These are phyloP conservation scores for Sporothrix protearum DNA, from an alignment of 2,329 filamentous ascomycete genomes.

Conservation along the genomic window DNA sequence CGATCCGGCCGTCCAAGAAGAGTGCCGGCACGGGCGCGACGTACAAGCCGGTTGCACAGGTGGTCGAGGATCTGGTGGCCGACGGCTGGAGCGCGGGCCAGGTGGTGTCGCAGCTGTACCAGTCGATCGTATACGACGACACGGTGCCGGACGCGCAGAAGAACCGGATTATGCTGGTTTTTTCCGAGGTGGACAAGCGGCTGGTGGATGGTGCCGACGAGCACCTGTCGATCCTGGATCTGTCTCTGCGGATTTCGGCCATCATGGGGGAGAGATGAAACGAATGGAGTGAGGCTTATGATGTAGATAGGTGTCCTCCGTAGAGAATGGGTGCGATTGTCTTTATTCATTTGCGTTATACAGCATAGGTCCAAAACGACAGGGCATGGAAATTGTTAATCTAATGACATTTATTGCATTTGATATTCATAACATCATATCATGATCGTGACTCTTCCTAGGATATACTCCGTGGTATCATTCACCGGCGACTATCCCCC, in stretches of 20 bases:
- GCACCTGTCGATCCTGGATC: slow-evolving; percentile 83
- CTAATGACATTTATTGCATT: not conserved
- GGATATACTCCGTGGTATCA: not conserved
- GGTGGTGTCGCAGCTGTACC: slow-evolving; percentile 76
- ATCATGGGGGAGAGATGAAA: slow-evolving; percentile 54
- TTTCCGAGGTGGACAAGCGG: slow-evolving; percentile 92
- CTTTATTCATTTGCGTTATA: slow-evolving; percentile 3
- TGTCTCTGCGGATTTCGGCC: slow-evolving; percentile 75
- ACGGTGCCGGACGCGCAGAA: slow-evolving; percentile 80
- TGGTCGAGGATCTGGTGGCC: slow-evolving; percentile 86
- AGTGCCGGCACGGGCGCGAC: slow-evolving; percentile 49
- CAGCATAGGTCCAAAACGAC: not conserved
- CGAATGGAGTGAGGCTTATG: not conserved
- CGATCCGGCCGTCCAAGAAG: slow-evolving; percentile 63
- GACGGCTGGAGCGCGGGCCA: slow-evolving; percentile 97
- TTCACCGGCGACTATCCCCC: slow-evolving; percentile 30
- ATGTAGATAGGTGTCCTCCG: not conserved
- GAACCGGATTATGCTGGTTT: slow-evolving; percentile 81
- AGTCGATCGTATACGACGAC: slow-evolving; percentile 78
- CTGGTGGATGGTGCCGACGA: slow-evolving; percentile 93
- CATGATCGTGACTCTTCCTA: slow-evolving; percentile 16
- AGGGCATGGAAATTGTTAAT: not conserved
- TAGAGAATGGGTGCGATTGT: not conserved
- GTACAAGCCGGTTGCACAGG: slow-evolving; percentile 71
- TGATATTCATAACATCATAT: not conserved